Conservation (phyloP, 2,329 filamentous ascomycete species). For the Zasmidium cellare region DNA sequence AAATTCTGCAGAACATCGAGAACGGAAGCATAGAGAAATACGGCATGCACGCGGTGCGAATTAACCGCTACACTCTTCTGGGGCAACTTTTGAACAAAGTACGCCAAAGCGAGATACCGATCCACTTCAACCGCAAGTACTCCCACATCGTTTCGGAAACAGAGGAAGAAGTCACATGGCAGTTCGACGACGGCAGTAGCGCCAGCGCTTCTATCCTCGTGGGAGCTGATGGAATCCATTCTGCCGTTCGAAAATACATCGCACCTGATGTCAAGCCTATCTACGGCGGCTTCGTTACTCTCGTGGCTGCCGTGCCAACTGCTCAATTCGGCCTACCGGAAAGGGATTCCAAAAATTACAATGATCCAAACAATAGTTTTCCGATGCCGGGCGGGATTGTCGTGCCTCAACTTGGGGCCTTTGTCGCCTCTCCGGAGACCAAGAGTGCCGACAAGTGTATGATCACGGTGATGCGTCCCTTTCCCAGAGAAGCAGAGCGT, state of each 20-base stretch:
- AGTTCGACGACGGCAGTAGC: constrained; percentile 1
- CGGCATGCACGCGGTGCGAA: neutral
- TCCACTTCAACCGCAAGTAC: constrained; percentile 1
- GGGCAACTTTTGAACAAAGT: neutral
- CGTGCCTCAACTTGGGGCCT: neutral
- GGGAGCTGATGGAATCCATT: constrained; percentile 3
- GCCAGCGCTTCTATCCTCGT: constrained; percentile 5
- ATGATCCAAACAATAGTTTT: neutral
- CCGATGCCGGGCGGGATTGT: constrained; percentile 1
- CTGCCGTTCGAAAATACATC: constrained; percentile 1
- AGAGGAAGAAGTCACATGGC: neutral
- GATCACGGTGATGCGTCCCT: constrained; percentile 3
- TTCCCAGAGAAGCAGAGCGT: neutral
- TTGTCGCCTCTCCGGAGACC: constrained; percentile 1
- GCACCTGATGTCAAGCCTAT: constrained; percentile 1
- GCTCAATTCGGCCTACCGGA: neutral
- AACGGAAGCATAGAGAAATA: constrained; percentile 1
- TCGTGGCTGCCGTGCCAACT: constrained; percentile 1
- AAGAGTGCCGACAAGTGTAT: constrained; percentile 3
- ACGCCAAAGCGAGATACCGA: constrained; percentile 1
- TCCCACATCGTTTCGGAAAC: constrained; percentile 1
- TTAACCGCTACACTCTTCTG: neutral
- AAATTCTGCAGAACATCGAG: neutral
- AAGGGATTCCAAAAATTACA: neutral
- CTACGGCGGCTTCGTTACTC: neutral